phyloP scores from a whole-genome alignment of 495 filamentous ascomycete genomes.

The Elaphomyces granulatus region DNA sequence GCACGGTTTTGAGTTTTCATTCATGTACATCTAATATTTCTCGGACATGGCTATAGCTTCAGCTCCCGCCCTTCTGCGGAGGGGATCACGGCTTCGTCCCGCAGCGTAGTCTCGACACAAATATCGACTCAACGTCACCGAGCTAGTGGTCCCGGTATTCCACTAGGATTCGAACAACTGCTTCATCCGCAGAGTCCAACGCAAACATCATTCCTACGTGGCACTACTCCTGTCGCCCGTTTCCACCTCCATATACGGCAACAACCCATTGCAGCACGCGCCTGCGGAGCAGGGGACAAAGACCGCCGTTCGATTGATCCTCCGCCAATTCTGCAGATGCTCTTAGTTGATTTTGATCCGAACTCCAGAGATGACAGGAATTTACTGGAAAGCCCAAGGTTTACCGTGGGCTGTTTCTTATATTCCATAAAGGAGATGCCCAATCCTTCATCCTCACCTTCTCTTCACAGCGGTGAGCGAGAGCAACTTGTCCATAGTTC shows the following conservation, averaged over 20 bases:
- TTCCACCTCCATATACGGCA: constrained; percentile 66
- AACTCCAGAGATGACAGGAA: constrained; percentile 34
- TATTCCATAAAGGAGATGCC: constrained; percentile 29
- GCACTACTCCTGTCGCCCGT: constrained; percentile 15
- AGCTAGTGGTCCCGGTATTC: constrained; percentile 17
- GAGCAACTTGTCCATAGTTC: constrained; percentile 7
- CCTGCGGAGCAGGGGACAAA: constrained; percentile 87
- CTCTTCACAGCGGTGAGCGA: constrained; percentile 4
- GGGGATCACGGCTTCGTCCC: not conserved
- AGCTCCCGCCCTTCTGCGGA: not conserved
- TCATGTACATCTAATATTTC: too few species aligned
- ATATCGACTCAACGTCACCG: constrained; percentile 1
- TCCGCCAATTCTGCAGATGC: constrained; percentile 83
- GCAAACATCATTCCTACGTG: constrained; percentile 9
- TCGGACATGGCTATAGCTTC: not conserved
- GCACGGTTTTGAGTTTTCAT: too few species aligned
- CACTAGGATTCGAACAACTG: constrained; percentile 29
- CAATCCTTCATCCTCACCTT: constrained; percentile 1
- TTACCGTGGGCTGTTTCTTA: constrained; percentile 66
- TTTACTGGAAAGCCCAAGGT: constrained; percentile 58
- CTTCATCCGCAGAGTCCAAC: constrained; percentile 17
- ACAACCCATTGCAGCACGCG: constrained; percentile 77
- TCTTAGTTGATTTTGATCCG: constrained; percentile 49
- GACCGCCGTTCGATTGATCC: constrained; percentile 91
- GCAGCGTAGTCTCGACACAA: constrained; percentile 6